phyloP scores from a whole-genome alignment of 129 eudicot species.

The Lactuca sativa region DNA sequence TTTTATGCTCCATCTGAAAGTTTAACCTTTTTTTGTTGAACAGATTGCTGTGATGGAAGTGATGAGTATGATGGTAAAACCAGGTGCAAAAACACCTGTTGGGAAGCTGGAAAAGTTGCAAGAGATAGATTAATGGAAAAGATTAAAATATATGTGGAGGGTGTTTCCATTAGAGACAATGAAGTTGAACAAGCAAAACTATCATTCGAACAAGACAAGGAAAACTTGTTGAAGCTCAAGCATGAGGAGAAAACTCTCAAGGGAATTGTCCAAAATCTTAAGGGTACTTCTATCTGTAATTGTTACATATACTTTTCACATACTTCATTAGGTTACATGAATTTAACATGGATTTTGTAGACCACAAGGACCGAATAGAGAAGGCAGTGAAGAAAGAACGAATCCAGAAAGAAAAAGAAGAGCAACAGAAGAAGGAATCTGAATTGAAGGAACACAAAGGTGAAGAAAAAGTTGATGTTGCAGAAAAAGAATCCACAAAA shows the following conservation, averaged over 20 bases:
- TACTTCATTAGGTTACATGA: slow-evolving; percentile 4
- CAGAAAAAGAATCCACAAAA: slow-evolving; percentile 33
- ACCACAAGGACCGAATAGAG: slow-evolving; percentile 84
- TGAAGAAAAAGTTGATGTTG: slow-evolving; percentile 34
- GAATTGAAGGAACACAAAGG: slow-evolving; percentile 34
- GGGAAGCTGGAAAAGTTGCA: slow-evolving; percentile 97
- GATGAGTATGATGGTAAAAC: slow-evolving; percentile 89
- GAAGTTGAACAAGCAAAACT: slow-evolving; percentile 68
- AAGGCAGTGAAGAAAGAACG: slow-evolving; percentile 90
- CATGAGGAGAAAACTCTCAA: slow-evolving; percentile 78
- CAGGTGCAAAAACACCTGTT: slow-evolving; percentile 81
- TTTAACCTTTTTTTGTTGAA: slow-evolving; percentile 13
- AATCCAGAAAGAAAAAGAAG: slow-evolving; percentile 85
- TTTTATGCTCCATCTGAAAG: slow-evolving; percentile 13
- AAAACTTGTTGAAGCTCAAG: slow-evolving; percentile 66
- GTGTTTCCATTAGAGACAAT: slow-evolving; percentile 57
- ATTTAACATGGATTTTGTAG: slow-evolving; percentile 37
- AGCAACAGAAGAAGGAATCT: slow-evolving; percentile 66
- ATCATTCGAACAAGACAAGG: slow-evolving; percentile 65
- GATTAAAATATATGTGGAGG: slow-evolving; percentile 62
- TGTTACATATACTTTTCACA: slow-evolving; percentile 10
- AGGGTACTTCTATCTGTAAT: slow-evolving; percentile 48
- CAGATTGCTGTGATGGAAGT: slow-evolving; percentile 99
- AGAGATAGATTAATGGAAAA: slow-evolving; percentile 70
- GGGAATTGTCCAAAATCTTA: slow-evolving; percentile 74